Percentiles rank a stretch among this genome's conserved stretches.
These are phyloP conservation scores for Tanozyma kutaoensis DNA, from an alignment of 805 yeast genomes.

Conservation along the genomic window DNA sequence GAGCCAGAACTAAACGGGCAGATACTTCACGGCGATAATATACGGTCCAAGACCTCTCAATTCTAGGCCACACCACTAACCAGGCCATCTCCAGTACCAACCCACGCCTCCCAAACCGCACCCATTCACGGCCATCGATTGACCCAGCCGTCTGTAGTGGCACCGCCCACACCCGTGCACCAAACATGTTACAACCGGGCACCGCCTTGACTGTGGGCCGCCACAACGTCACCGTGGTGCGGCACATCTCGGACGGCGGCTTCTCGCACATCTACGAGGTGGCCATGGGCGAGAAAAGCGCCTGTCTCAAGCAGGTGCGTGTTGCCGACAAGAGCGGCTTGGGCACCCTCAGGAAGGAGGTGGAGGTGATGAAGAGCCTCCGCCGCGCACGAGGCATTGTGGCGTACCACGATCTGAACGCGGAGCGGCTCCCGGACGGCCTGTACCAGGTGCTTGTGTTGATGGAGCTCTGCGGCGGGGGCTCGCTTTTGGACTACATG, in stretches of 20 bases:
- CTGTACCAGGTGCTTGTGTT: conserved; percentile 76
- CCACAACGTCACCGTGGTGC: neutral
- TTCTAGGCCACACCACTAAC: no score
- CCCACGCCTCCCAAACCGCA: no score
- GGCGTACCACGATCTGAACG: conserved; percentile 63
- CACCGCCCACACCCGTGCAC: no score
- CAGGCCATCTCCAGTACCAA: no score
- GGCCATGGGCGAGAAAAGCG: conserved; percentile 24
- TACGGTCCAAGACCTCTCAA: no score
- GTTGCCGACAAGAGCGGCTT: conserved; percentile 62
- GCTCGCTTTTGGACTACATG: conserved; percentile 84
- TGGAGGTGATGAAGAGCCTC: conserved; percentile 63
- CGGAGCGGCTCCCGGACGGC: conserved; percentile 40
- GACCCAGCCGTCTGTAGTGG: no score
- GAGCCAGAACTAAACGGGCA: no score
- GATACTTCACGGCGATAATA: no score
- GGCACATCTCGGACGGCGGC: conserved; percentile 40
- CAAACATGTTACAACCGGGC: no score
- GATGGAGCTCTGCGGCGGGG: conserved; percentile 88
- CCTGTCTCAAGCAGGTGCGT: conserved; percentile 62
- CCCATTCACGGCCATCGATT: no score
- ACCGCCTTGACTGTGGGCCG: neutral
- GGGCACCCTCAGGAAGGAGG: conserved; percentile 55
- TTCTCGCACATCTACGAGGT: conserved; percentile 73
- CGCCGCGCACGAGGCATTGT: conserved; percentile 47